Evolutionary conservation across 352 stramenopile species (phyloP).

Genomic region (Phytophthora uliginosa): DNA sequence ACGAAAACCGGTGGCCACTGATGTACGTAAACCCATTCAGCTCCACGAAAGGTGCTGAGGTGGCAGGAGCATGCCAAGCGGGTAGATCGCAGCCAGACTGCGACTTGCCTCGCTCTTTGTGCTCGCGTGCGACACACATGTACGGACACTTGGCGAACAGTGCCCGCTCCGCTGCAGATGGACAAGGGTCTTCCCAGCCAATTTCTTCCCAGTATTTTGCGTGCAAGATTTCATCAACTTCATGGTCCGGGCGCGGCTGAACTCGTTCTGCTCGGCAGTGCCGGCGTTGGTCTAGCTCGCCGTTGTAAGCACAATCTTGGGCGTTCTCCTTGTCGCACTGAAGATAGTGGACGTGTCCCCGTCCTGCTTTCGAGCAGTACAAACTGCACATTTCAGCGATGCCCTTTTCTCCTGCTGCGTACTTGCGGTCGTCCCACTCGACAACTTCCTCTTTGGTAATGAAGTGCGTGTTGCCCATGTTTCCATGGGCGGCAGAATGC

Average conservation of each 20-base stretch:
- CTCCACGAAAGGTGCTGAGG: not conserved
- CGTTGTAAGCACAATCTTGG: conserved; percentile 25
- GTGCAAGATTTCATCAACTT: conserved; percentile 42
- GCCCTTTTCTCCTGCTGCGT: conserved; percentile 27
- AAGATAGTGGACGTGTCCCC: conserved; percentile 41
- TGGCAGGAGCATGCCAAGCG: conserved; percentile 34
- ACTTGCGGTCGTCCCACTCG: conserved; percentile 23
- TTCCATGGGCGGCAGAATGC: conserved; percentile 39
- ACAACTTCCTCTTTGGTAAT: conserved; percentile 21
- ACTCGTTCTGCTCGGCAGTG: conserved; percentile 21
- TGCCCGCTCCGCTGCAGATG: conserved; percentile 10
- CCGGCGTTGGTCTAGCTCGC: conserved; percentile 21
- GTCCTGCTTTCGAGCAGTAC: conserved; percentile 37
- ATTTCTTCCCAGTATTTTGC: conserved; percentile 37
- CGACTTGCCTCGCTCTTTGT: conserved; percentile 14
- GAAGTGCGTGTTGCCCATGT: conserved; percentile 45
- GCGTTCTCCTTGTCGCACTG: conserved; percentile 19
- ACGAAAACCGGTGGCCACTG: conserved; percentile 37
- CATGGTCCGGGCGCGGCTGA: conserved; percentile 9
- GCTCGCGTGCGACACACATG: conserved; percentile 32
- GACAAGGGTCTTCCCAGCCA: conserved; percentile 52
- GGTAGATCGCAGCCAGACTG: conserved; percentile 25
- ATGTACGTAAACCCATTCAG: conserved; percentile 25
- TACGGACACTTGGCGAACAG: conserved; percentile 32
- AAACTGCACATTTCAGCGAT: conserved; percentile 47